Percentiles rank a stretch among this genome's conserved stretches.
These are phyloP conservation scores for Trichosporon sp. DNA, from an alignment of 1,284 basidiomycete species.

Conservation along the genomic window DNA sequence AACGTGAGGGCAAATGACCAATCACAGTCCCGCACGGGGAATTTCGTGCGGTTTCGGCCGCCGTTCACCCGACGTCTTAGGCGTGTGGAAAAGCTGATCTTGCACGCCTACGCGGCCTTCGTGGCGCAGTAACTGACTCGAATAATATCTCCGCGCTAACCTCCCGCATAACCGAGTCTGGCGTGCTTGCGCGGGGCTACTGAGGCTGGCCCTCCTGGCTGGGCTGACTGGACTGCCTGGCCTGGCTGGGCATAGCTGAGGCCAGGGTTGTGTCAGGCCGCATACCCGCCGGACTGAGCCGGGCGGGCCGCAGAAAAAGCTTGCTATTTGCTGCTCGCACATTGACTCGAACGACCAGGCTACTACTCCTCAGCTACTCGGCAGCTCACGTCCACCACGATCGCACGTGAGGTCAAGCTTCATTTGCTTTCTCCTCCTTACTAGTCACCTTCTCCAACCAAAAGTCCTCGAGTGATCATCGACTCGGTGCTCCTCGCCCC, in stretches of 20 bases:
- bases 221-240: too few relatives aligned
- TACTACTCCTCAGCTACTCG: neutral
- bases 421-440: neutral
- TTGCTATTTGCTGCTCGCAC: slow-evolving; percentile 1
- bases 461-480: neutral
- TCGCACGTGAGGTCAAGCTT: neutral
- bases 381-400: neutral
- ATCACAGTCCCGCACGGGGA: neutral
- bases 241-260: neutral
- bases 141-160: neutral
- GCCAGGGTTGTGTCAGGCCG: too few relatives aligned
- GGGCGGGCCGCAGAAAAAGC: neutral
- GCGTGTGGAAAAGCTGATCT: neutral
- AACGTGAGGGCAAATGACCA: neutral
- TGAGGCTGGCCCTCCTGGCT: neutral
- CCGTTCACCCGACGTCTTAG: neutral
- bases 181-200: too few relatives aligned
- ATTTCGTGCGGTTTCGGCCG: neutral
- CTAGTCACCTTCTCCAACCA: neutral
- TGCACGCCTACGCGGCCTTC: neutral
- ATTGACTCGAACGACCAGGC: slow-evolving; percentile 3
- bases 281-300: slow-evolving; percentile 2
- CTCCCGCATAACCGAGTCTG: neutral
- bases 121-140: neutral
- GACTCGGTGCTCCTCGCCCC: neutral